Percentiles rank a stretch among this genome's conserved stretches.
Conservation (phyloP, 768 basidiomycete genomes). For the Mycena pura region DNA sequence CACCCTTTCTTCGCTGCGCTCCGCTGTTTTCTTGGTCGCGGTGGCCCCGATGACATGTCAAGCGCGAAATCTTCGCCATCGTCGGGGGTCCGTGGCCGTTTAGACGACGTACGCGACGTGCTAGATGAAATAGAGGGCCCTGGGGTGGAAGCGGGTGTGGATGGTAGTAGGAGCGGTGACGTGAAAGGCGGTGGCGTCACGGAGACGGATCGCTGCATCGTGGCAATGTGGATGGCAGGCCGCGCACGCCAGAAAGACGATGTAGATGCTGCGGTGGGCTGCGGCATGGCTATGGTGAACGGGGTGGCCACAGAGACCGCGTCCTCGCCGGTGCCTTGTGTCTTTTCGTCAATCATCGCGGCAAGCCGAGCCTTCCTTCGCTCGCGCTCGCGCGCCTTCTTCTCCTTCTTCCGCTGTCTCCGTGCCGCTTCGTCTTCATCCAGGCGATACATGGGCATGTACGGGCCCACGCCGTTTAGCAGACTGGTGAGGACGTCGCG, state of each 20-base stretch:
- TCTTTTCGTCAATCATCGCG: constrained; percentile 42
- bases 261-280: constrained; percentile 38
- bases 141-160: constrained; percentile 76
- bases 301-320: constrained; percentile 37
- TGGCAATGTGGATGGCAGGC: constrained; percentile 77
- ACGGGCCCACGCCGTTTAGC: constrained; percentile 75
- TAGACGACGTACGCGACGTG: constrained; percentile 80
- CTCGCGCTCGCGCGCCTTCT: constrained; percentile 58
- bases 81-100: constrained; percentile 77
- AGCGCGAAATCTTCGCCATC: constrained; percentile 55
- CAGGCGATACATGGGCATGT: constrained; percentile 61
- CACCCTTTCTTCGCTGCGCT: constrained; percentile 79
- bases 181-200: constrained; percentile 73
- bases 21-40: constrained; percentile 61
- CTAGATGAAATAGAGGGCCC: constrained; percentile 76
- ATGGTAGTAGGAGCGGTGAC: constrained; percentile 45
- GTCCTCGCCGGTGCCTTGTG: constrained; percentile 32
- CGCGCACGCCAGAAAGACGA: constrained; percentile 71
- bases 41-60: constrained; percentile 30
- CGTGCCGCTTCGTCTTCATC: constrained; percentile 61
- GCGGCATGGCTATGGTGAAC: constrained; percentile 34
- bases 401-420: constrained; percentile 62
- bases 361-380: constrained; percentile 49
- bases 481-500: constrained; percentile 83
- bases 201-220: constrained; percentile 72